Evolutionary conservation across 306 rosid species (phyloP).

Genomic region (Pyrus bretschneideri): DNA sequence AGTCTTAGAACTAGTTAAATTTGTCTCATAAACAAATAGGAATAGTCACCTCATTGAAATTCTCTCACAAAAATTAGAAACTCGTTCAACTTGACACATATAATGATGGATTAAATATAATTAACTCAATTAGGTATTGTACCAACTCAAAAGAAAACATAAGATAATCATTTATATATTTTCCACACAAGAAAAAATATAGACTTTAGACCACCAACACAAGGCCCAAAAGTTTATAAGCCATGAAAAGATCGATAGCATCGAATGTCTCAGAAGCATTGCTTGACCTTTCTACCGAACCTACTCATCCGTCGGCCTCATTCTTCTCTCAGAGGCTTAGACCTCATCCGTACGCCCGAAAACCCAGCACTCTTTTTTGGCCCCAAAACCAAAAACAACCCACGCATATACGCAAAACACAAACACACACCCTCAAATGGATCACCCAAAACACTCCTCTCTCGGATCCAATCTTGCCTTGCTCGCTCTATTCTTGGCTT

Average conservation of each 20-base stretch:
- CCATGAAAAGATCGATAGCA: background rate
- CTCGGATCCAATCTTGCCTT: constrained; percentile 15
- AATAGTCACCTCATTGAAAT: background rate
- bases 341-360: background rate
- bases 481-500: constrained; percentile 25
- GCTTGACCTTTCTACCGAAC: constrained; percentile 8
- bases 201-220: background rate
- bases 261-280: background rate
- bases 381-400: background rate
- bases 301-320: background rate
- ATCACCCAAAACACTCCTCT: constrained; percentile 13
- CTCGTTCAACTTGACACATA: no score
- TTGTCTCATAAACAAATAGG: background rate
- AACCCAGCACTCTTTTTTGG: background rate
- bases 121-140: no score
- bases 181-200: no score
- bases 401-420: background rate
- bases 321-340: background rate
- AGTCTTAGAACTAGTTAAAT: no score
- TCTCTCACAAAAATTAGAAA: no score
- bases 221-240: background rate
- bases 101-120: no score
- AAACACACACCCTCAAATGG: constrained; percentile 13
- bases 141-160: no score
- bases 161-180: no score